Evolutionary conservation across 441 rosid species (phyloP), one percentile per base, ranked within the genome.

Genomic region (Aquilaria agallochum): DNA sequence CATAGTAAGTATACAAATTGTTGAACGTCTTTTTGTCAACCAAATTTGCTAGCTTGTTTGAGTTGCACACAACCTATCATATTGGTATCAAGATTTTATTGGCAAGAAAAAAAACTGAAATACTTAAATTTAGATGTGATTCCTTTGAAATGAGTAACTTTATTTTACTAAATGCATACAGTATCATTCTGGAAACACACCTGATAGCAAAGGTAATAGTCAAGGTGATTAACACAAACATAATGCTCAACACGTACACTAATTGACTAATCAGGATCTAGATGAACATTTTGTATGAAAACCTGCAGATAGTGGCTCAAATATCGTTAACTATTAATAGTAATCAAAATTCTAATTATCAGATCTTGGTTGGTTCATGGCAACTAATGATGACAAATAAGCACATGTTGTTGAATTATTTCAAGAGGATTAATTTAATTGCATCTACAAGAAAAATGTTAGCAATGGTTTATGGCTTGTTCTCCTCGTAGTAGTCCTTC

Each of bases 191-290:
- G 53, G 57, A 45, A 50, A 64, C 62, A 56, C 61, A 80, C 93
- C 86, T 84, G 90, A 74, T 84, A 86, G 54, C 73, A 70, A 54
- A 84, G 83, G 69, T 84, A 87, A 68, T 66, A 68, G 69, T 87
- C 88, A 36, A 90, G 90, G 71, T 87, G 90, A 73, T 87, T 87
- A 40, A 87, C 93, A 36, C 83, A 79, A 63, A 95, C 92, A 78
- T 86, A 95, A 66, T 95, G 98, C 62, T 95, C 90, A 31, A 88
- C 96, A 69, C 90, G 97, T 74, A 87, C 95, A 57, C 84, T 77
- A 53, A 93, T 89, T 56, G 96, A 82, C 79, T 90, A 97, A 74
- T 90, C 97, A 8, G 96, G 83, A 83, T 93, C 98, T 51, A 96
- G 93, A 65, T 95, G 98, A 75, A 93, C 88, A 84, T 88, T 90